These are phyloP conservation scores for Psilocybe cyanescens DNA, from an alignment of 768 basidiomycete species.

Conservation along the genomic window DNA sequence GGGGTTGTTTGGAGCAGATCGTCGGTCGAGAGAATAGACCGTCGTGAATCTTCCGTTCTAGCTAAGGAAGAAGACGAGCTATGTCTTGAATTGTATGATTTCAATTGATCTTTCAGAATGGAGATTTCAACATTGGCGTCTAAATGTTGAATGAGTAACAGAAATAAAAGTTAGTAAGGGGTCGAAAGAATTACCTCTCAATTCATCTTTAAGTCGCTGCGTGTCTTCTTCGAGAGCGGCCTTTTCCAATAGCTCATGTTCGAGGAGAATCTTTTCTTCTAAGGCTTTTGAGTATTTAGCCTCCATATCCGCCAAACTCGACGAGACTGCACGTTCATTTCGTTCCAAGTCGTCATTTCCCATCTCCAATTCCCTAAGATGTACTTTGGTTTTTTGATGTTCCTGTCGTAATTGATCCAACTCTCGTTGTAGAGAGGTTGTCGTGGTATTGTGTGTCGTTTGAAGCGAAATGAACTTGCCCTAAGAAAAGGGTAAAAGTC, in stretches of 20 bases:
- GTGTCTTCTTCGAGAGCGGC: conserved; percentile 88
- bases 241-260: conserved; percentile 93
- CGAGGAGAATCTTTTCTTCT: conserved; percentile 96
- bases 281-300: conserved; percentile 86
- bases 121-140: conserved; percentile 86
- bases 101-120: conserved; percentile 79
- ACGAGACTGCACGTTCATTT: conserved; percentile 87
- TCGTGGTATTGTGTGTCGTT: conserved; percentile 89
- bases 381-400: conserved; percentile 69
- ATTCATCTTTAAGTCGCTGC: conserved; percentile 90
- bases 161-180: background rate
- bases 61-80: conserved; percentile 22
- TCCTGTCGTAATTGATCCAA: conserved; percentile 81
- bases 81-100: conserved; percentile 33
- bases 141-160: conserved; percentile 34
- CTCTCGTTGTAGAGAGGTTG: conserved; percentile 90
- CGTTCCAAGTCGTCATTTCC: conserved; percentile 98
- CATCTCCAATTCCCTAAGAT: conserved; percentile 90
- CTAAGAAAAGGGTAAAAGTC: conserved; percentile 36
- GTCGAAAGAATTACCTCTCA: conserved; percentile 66
- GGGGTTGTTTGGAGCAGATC: conserved; percentile 27
- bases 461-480: conserved; percentile 87
- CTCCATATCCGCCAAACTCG: conserved; percentile 83
- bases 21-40: conserved; percentile 21
- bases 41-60: conserved; percentile 13